phyloP scores from a whole-genome alignment of 495 filamentous ascomycete genomes.

The Penicillium desertorum region DNA sequence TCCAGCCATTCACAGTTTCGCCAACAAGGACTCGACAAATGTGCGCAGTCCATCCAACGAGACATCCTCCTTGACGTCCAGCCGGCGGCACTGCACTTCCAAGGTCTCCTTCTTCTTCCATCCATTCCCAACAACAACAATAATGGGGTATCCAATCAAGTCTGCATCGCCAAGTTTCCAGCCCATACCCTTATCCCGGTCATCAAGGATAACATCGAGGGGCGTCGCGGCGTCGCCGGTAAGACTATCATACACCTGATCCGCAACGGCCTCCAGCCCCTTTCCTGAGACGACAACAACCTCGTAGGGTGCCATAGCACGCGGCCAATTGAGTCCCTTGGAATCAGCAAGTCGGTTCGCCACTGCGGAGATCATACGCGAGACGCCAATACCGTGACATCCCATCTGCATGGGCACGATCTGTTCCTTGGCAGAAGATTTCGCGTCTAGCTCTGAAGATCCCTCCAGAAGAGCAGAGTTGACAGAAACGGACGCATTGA shows the following conservation, averaged over 20 bases:
- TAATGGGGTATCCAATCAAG: conserved; percentile 80
- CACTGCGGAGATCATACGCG: conserved; percentile 83
- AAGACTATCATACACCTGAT: conserved; percentile 61
- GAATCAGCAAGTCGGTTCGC: conserved; percentile 70
- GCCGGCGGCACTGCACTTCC: conserved; percentile 77
- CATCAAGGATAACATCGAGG: conserved; percentile 72
- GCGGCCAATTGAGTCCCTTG: conserved; percentile 85
- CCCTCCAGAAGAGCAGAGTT: conserved; percentile 30
- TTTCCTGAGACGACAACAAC: conserved; percentile 64
- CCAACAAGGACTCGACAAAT: conserved; percentile 44
- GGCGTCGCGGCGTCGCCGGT: conserved; percentile 18
- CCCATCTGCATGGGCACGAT: conserved; percentile 79
- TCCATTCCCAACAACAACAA: conserved; percentile 71
- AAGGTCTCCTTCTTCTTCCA: conserved; percentile 64
- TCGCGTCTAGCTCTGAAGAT: conserved; percentile 11
- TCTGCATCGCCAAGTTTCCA: conserved; percentile 92
- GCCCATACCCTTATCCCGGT: conserved; percentile 64
- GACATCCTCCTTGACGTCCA: conserved; percentile 51
- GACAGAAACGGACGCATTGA: conserved; percentile 59
- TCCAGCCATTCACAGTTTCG: conserved; percentile 34
- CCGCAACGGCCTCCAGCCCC: conserved; percentile 47
- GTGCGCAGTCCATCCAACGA: conserved; percentile 34
- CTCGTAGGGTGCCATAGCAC: conserved; percentile 81
- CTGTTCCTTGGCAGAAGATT: conserved; percentile 25
- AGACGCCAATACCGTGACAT: conserved; percentile 93